phyloP scores from a whole-genome alignment of 139 green algal genomes.

The Astrephomene gubernaculifera region DNA sequence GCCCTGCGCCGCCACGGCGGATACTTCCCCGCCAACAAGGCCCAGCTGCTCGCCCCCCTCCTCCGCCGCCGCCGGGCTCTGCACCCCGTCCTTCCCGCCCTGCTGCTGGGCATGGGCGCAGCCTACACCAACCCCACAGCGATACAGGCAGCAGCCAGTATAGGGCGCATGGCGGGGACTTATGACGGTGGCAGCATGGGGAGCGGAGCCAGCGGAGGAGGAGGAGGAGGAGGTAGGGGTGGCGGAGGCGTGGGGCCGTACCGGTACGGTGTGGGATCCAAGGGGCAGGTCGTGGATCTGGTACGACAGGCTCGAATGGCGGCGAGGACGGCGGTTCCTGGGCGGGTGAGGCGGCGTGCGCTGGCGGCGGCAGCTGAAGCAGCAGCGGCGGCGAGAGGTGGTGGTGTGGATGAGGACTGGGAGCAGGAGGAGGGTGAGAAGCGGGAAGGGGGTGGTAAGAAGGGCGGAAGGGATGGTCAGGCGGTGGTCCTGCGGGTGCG shows the following conservation, averaged over 20 bases:
- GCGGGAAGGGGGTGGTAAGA: background rate
- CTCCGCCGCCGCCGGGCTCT: background rate
- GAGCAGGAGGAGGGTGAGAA: background rate
- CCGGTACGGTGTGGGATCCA: slow-evolving; percentile 4
- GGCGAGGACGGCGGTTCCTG: background rate
- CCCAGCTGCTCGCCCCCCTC: background rate
- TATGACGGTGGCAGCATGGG: background rate
- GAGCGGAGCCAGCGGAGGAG: background rate
- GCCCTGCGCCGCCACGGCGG: background rate
- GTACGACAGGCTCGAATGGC: background rate
- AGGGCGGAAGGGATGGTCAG: background rate
- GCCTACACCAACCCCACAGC: slow-evolving; percentile 10
- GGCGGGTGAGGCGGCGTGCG: background rate
- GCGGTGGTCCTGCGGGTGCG: background rate
- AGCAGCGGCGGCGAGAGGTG: background rate
- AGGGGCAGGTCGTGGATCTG: slow-evolving; percentile 15
- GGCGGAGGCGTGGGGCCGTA: background rate
- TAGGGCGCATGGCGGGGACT: background rate
- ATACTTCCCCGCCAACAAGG: background rate
- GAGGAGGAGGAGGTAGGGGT: too few species aligned
- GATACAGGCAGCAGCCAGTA: background rate
- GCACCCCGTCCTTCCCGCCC: background rate
- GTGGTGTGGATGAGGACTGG: background rate
- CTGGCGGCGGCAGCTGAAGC: background rate
- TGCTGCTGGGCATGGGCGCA: background rate